Evolutionary conservation across 345 rosid species (phyloP).

Genomic region (Citrus australasica): DNA sequence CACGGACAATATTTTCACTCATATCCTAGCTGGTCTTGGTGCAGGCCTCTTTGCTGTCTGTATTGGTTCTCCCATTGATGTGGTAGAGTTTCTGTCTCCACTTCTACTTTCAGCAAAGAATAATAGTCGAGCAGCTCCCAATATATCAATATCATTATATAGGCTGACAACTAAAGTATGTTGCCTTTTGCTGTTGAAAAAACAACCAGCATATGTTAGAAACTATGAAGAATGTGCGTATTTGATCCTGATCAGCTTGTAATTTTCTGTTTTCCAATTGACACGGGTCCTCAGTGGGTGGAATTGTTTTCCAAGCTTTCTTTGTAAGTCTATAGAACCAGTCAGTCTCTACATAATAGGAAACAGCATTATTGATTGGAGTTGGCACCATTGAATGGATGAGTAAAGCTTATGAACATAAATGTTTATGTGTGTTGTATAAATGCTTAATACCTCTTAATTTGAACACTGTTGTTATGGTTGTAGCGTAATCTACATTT

Average conservation of each 20-base stretch:
- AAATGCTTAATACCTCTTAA: background rate
- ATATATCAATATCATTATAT: background rate
- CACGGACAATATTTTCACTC: conserved; percentile 74
- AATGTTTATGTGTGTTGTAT: background rate
- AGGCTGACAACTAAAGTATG: background rate
- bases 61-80: conserved; percentile 94
- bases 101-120: background rate
- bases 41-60: conserved; percentile 96
- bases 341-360: background rate
- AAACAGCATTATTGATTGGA: background rate
- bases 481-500: background rate
- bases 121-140: background rate
- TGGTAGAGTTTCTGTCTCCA: conserved; percentile 45
- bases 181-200: background rate
- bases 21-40: conserved; percentile 83
- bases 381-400: background rate
- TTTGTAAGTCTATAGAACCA: background rate
- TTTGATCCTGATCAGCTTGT: background rate
- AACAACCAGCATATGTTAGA: background rate
- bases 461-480: background rate
- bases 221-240: background rate
- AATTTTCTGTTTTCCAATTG: background rate
- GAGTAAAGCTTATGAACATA: background rate
- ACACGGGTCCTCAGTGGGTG: background rate
- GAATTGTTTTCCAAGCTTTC: background rate